Conservation (phyloP, 2,329 filamentous ascomycete species). For the Metarhizium humberi region DNA sequence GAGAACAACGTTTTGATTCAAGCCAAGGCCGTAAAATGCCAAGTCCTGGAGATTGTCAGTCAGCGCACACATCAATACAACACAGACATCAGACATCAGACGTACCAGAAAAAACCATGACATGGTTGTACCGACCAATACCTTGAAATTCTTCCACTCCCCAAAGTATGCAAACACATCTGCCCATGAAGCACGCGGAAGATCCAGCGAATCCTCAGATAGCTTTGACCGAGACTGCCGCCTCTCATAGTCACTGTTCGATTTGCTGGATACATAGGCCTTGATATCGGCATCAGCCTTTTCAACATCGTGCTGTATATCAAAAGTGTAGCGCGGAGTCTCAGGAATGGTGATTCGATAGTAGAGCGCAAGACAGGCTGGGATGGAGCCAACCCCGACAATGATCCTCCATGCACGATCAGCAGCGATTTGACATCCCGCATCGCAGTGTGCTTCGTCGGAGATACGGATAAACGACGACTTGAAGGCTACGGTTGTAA, state of each 20-base stretch:
- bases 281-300: constrained; percentile 67
- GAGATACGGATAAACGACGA: constrained; percentile 33
- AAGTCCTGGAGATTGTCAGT: constrained; percentile 39
- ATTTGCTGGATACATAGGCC: constrained; percentile 41
- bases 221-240: constrained; percentile 42
- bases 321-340: constrained; percentile 75
- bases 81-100: neutral
- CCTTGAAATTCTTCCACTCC: constrained; percentile 59
- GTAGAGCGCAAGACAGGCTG: constrained; percentile 72
- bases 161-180: constrained; percentile 61
- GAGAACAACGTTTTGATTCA: constrained; percentile 69
- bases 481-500: constrained; percentile 58
- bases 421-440: constrained; percentile 57
- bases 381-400: constrained; percentile 69
- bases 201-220: constrained; percentile 43
- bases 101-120: constrained; percentile 70
- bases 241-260: constrained; percentile 38
- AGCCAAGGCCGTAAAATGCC: constrained; percentile 59
- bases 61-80: neutral
- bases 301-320: constrained; percentile 65
- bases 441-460: constrained; percentile 41
- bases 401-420: constrained; percentile 78
- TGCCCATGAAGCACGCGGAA: constrained; percentile 59
- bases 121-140: constrained; percentile 65
- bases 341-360: constrained; percentile 81